phyloP scores from a whole-genome alignment of 768 basidiomycete species.

The Collybia sp. region DNA sequence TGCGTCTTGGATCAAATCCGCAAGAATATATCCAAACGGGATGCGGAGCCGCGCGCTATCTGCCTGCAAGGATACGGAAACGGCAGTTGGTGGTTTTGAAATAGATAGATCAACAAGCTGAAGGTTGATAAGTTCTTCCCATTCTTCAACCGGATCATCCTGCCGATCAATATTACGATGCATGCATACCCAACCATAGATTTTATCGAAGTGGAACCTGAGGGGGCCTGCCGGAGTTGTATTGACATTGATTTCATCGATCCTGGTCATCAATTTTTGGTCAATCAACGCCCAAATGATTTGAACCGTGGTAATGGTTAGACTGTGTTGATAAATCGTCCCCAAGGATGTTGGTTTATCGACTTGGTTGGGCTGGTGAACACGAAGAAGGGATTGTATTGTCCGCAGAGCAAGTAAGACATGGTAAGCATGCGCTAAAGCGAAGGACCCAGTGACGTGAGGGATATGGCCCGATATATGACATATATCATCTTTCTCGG shows the following conservation, averaged over 20 bases:
- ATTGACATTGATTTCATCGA: slow-evolving; percentile 31
- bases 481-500: slow-evolving; percentile 31
- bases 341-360: background rate
- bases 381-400: slow-evolving; percentile 31
- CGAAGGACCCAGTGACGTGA: slow-evolving; percentile 45
- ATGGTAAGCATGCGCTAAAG: slow-evolving; percentile 68
- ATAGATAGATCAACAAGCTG: slow-evolving; percentile 43
- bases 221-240: slow-evolving; percentile 19
- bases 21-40: slow-evolving; percentile 71
- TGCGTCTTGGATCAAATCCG: slow-evolving; percentile 71
- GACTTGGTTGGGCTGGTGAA: slow-evolving; percentile 7
- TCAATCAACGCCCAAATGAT: slow-evolving; percentile 42
- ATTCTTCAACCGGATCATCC: slow-evolving; percentile 37
- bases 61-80: slow-evolving; percentile 44
- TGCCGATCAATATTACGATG: slow-evolving; percentile 28
- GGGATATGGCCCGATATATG: slow-evolving; percentile 47
- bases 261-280: slow-evolving; percentile 39
- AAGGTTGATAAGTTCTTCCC: slow-evolving; percentile 73
- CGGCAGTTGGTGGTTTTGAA: slow-evolving; percentile 23
- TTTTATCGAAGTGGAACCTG: slow-evolving; percentile 33
- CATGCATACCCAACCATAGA: slow-evolving; percentile 57
- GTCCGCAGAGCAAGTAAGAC: slow-evolving; percentile 57
- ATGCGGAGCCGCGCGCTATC: slow-evolving; percentile 74
- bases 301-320: slow-evolving; percentile 40
- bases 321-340: slow-evolving; percentile 22